Evolutionary conservation across 2,329 filamentous ascomycete genomes (phyloP).

Genomic region (Penicillium sclerotigenum): DNA sequence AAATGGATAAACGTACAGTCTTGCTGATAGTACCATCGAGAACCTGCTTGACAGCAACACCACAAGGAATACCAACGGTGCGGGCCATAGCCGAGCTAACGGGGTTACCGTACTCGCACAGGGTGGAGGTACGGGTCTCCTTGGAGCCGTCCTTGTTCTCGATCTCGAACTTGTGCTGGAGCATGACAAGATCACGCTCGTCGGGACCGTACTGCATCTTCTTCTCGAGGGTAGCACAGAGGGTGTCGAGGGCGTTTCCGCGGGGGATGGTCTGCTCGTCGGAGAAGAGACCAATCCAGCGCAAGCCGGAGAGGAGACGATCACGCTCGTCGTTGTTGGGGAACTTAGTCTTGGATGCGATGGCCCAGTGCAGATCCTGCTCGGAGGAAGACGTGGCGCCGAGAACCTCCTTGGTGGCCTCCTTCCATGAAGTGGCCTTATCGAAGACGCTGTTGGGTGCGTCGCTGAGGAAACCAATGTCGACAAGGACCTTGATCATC

Average conservation of each 20-base stretch:
- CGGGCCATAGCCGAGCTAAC: conserved; percentile 77
- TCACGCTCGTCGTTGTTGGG: conserved; percentile 63
- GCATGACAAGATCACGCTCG: conserved; percentile 79
- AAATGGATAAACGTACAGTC: conserved; percentile 41
- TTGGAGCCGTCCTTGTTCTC: conserved; percentile 74
- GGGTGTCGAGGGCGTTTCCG: conserved; percentile 82
- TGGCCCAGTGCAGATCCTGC: conserved; percentile 68
- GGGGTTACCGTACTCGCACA: conserved; percentile 77
- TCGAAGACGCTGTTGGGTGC: conserved; percentile 64
- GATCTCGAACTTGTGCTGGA: conserved; percentile 67
- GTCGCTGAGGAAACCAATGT: conserved; percentile 84
- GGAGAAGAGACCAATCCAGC: conserved; percentile 68
- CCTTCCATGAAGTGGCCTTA: conserved; percentile 71
- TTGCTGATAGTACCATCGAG: conserved; percentile 70
- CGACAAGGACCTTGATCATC: conserved; percentile 81
- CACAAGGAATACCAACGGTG: conserved; percentile 68
- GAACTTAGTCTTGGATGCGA: conserved; percentile 74
- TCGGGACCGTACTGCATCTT: conserved; percentile 85
- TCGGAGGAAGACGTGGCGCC: conserved; percentile 64
- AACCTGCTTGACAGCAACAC: conserved; percentile 73
- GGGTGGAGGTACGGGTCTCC: conserved; percentile 75
- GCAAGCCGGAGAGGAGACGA: conserved; percentile 67
- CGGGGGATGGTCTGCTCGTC: conserved; percentile 66
- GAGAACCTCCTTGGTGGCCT: conserved; percentile 75
- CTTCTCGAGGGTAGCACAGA: conserved; percentile 82